Conservation (phyloP, 345 rosid genomes). For the Odontarrhena argentea region DNA sequence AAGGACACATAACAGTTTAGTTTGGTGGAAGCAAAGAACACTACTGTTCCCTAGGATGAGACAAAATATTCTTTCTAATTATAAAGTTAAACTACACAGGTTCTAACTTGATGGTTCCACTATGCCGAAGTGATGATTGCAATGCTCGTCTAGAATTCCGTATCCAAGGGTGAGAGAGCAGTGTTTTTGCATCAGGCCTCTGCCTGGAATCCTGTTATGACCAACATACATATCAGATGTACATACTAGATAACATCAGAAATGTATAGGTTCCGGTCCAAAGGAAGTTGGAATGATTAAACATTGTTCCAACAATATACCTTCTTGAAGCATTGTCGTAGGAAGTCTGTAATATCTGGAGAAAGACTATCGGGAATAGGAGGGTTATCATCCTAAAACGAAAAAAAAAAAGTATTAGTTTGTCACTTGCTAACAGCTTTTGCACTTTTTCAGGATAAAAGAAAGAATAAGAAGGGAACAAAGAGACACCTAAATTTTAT, state of each 20-base stretch:
- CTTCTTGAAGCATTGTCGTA: constrained; percentile 97
- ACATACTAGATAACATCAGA: constrained; percentile 11
- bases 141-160: constrained; percentile 79
- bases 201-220: constrained; percentile 87
- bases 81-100: constrained; percentile 4
- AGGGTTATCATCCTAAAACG: constrained; percentile 83
- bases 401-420: constrained; percentile 15
- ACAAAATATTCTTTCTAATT: constrained; percentile 2
- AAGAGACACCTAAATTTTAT: constrained; percentile 12
- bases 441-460: constrained; percentile 12
- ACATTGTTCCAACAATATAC: constrained; percentile 41
- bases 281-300: constrained; percentile 16
- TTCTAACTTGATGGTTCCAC: constrained; percentile 73
- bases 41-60: constrained; percentile 5
- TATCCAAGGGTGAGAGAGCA: constrained; percentile 99
- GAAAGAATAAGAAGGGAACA: not conserved
- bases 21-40: constrained; percentile 28
- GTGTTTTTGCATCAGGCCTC: constrained; percentile 99
- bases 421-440: constrained; percentile 26
- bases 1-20: constrained; percentile 19
- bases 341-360: constrained; percentile 94
- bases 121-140: constrained; percentile 87
- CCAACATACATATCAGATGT: constrained; percentile 27
- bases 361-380: constrained; percentile 97
- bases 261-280: not conserved